A percentile compares a stretch with the other conserved stretches of the same genome.
phyloP scores from a whole-genome alignment of 139 green algal species.

The Trebouxia sp. region DNA sequence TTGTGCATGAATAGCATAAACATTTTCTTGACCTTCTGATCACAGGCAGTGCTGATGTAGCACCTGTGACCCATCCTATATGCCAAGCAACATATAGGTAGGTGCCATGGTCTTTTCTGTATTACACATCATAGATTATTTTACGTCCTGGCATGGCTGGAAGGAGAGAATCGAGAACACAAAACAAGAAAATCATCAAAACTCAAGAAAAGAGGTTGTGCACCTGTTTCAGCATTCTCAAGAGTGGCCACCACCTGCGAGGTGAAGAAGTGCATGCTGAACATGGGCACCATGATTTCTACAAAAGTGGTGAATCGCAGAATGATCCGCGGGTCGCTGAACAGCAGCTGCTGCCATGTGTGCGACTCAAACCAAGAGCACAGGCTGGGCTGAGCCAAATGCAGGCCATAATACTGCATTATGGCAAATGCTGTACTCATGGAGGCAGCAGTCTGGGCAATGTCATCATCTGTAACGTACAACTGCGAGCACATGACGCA shows the following conservation, averaged over 20 bases:
- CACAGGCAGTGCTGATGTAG: too few relatives aligned
- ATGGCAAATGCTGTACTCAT: constrained; percentile 42
- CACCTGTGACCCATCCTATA: too few relatives aligned
- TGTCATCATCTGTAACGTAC: constrained; percentile 27
- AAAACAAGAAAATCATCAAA: too few relatives aligned
- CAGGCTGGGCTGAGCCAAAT: constrained; percentile 37
- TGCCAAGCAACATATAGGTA: too few relatives aligned
- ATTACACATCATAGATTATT: too few relatives aligned
- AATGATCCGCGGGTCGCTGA: constrained; percentile 5
- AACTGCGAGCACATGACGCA: constrained; percentile 16
- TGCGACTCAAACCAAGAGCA: constrained; percentile 17
- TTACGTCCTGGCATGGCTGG: too few relatives aligned
- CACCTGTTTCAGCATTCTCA: constrained; percentile 21
- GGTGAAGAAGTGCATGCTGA: constrained; percentile 44
- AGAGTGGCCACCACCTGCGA: constrained; percentile 21
- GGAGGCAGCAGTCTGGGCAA: constrained; percentile 11
- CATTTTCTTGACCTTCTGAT: too few relatives aligned
- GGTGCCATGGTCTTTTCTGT: too few relatives aligned
- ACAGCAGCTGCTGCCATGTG: constrained; percentile 36
- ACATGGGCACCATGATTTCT: constrained; percentile 54
- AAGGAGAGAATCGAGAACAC: too few relatives aligned
- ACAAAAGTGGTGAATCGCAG: constrained; percentile 47
- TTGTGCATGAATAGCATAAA: too few relatives aligned
- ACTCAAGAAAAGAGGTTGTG: too few relatives aligned
- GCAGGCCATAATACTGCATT: constrained; percentile 41